Evolutionary conservation across 2,329 filamentous ascomycete genomes (phyloP), one percentile per base, ranked within the genome.

Genomic region (Epichloe gansuensis): DNA sequence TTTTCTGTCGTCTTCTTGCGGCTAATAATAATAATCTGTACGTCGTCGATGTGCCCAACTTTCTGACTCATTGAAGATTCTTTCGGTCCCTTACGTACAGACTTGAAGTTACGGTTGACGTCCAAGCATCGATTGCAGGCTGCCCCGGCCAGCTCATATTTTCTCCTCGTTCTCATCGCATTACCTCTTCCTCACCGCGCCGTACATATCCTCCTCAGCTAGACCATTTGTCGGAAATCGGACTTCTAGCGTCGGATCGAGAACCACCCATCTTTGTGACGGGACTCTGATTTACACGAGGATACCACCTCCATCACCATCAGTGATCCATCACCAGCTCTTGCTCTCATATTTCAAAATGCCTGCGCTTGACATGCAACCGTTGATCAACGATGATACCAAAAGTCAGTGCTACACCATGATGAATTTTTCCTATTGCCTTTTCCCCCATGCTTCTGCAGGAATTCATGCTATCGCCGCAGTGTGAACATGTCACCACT

Each of bases 311-410:
- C 31, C 9, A 31, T 43, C 21, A 43, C 45, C 8, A 12, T 36
- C 8, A 34, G 17, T 21, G 17, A 21, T 21, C 5, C 23, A 31
- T 39, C 21, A 38, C 15, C 34, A 36, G 21, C 35, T 38, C 41
- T n/a, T n/a, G 11, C 41, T 12, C 40, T 17, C 4, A 42, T 21
- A n/a, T 5, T 6, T 42, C 56, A 67, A 50, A 46, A 73, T 74
- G 71, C 65, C 71, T 54, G 68, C 66, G 59, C 58, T 67, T 55
- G 66, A 71, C 48, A 67, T 70, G 61, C 61, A 63, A 52, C 65
- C 69, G 51, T 65, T 71, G 54, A 65, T 66, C 54, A 68, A 72
- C 49, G 74, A 76, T 62, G 73, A 76, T 54, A 69, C 67, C 50
- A 64, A 68, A 66, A 64, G 68, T 70, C 49, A 68, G 68, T 66